These are phyloP conservation scores for Alternaria viburni DNA, from an alignment of 2,329 filamentous ascomycete genomes.

Conservation along the genomic window DNA sequence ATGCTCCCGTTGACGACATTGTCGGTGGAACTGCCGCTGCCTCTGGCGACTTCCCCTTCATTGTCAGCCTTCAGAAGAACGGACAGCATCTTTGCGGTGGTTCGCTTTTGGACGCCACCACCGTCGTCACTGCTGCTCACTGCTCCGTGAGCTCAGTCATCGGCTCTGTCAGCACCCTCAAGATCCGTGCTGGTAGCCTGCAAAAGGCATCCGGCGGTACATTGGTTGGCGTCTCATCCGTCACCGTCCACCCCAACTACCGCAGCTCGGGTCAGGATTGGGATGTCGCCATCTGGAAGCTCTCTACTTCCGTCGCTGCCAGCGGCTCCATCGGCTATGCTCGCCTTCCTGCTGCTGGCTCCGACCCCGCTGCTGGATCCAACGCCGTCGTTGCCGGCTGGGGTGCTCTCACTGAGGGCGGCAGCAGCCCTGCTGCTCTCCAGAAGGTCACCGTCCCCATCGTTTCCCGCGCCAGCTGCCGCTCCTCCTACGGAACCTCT, in stretches of 20 bases:
- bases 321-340: constrained; percentile 34
- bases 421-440: constrained; percentile 19
- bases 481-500: constrained; percentile 22
- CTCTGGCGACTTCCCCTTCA: constrained; percentile 38
- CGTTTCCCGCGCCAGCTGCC: constrained; percentile 33
- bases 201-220: constrained; percentile 28
- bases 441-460: constrained; percentile 39
- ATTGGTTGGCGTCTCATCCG: constrained; percentile 21
- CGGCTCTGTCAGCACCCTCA: constrained; percentile 10
- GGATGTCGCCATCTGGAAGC: constrained; percentile 37
- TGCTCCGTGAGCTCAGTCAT: constrained; percentile 27
- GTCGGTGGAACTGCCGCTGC: constrained; percentile 34
- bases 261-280: constrained; percentile 16
- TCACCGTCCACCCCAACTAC: constrained; percentile 32
- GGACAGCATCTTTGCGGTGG: constrained; percentile 39
- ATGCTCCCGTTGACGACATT: constrained; percentile 17
- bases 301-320: constrained; percentile 27
- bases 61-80: constrained; percentile 28
- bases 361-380: constrained; percentile 30
- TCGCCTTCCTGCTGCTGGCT: constrained; percentile 24
- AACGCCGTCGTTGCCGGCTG: constrained; percentile 34
- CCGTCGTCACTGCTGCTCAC: constrained; percentile 38
- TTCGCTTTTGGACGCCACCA: constrained; percentile 34
- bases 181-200: constrained; percentile 30
- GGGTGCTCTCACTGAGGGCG: constrained; percentile 23